Evolutionary conservation across 257 asterid species (phyloP), one percentile per base, ranked within the genome.

Genomic region (Penstemon davidsonii): DNA sequence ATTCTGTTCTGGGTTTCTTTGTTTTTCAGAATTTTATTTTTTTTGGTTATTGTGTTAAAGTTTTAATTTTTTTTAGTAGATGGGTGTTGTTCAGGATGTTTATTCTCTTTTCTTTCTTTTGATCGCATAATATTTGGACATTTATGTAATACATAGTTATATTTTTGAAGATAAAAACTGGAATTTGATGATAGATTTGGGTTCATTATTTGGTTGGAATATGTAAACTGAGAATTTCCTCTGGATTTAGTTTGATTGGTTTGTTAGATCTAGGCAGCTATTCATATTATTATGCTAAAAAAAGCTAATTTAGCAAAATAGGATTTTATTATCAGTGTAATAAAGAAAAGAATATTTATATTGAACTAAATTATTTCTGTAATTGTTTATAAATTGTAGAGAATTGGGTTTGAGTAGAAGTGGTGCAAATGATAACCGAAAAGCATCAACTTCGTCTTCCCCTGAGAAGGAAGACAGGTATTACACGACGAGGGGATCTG

Each of bases 391-490:
- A 25, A 25, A 25, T 71, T 63, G 55, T 82, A 90, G 95, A 87
- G 97, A 90, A 33, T 68, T 82, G 65, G 95, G 90, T 52, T 67
- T 78, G 67, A 77, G 73, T 76, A 85, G 94, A 81, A 82, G 85
- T 18, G 82, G 62, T 19, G 61, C 73, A 5, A 76, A 80, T 38
- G 95, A 87, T 53, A 66, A 60, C 57, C 82, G 86, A 3, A 91
- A 87, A 70, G 86, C 82, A 18, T 73, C 76, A 4, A 62, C 80
- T 5, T 71, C 87, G 55, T 77, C 88, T 9, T 88, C 98, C 3
- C 94, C 95, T 0, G 96, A 89, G 83, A 91, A 88, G 75, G 98
- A 91, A 79, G 98, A 91, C 47, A 79, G 95, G 62, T 87, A 87
- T 73, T 88, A 85, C 60, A 85, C 96, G 0, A 91, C 97, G 0